Evolutionary conservation across 1,139 yeast genomes (phyloP).

Genomic region (Geotrichum macrosporum): DNA sequence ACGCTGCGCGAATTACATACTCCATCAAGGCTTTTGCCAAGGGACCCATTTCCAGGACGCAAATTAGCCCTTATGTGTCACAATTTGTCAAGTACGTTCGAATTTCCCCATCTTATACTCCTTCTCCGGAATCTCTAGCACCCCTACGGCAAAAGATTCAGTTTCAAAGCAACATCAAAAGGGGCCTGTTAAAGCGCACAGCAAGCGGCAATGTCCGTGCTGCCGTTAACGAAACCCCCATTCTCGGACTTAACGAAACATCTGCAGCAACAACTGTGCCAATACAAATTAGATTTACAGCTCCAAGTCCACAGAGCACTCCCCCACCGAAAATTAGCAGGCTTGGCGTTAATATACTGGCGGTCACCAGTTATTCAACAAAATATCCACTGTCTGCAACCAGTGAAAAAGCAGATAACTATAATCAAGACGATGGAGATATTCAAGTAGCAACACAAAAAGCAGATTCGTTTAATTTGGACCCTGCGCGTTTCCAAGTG

Average conservation of each 20-base stretch:
- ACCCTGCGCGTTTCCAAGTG: conserved; percentile 3
- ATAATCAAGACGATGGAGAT: neutral
- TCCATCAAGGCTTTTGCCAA: conserved; percentile 7
- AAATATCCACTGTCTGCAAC: neutral
- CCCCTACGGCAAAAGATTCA: neutral
- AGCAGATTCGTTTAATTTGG: neutral
- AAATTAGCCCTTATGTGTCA: neutral
- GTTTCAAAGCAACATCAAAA: conserved; percentile 5
- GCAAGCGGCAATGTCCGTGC: conserved; percentile 8
- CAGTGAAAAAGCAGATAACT: neutral
- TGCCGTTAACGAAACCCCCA: conserved; percentile 1
- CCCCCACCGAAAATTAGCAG: conserved; percentile 12
- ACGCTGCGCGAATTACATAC: conserved; percentile 14
- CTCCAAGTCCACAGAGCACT: neutral
- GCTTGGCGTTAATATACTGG: neutral
- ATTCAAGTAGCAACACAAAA: conserved; percentile 4
- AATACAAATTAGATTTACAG: neutral
- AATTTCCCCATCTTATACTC: conserved; percentile 13
- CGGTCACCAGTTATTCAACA: conserved; percentile 13
- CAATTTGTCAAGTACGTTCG: conserved; percentile 13
- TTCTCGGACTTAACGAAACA: neutral
- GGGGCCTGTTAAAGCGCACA: conserved; percentile 3
- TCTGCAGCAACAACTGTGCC: conserved; percentile 5
- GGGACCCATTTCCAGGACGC: conserved; percentile 8
- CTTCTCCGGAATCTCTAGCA: conserved; percentile 1